Evolutionary conservation across 108 stramenopile genomes (phyloP).

Genomic region (Discostella stelligeroides): DNA sequence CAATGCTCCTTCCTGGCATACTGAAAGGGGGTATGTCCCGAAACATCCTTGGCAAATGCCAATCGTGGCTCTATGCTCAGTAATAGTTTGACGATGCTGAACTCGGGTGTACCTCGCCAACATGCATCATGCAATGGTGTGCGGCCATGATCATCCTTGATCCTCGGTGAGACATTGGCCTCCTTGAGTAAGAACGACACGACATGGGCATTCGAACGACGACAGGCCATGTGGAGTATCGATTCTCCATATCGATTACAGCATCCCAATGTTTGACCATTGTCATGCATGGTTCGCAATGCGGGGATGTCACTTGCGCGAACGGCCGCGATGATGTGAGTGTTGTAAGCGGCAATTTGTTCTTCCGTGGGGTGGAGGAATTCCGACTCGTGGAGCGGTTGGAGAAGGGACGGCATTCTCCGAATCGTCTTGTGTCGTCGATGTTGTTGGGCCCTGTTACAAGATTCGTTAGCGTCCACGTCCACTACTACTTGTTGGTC

Average conservation of each 20-base stretch:
- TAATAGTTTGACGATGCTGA: slow-evolving; percentile 56
- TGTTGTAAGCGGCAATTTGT: slow-evolving; percentile 69
- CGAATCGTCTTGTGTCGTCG: too few relatives aligned
- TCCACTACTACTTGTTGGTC: too few relatives aligned
- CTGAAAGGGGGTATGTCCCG: slow-evolving; percentile 71
- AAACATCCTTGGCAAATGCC: slow-evolving; percentile 63
- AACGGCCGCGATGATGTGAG: slow-evolving; percentile 55
- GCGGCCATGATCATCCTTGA: slow-evolving; percentile 85
- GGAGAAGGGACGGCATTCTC: too few relatives aligned
- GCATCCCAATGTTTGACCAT: slow-evolving; percentile 49
- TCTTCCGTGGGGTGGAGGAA: too few relatives aligned
- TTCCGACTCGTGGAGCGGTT: too few relatives aligned
- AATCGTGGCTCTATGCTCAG: slow-evolving; percentile 63
- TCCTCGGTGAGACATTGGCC: slow-evolving; percentile 50
- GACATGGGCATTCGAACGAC: slow-evolving; percentile 63
- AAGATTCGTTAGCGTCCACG: too few relatives aligned
- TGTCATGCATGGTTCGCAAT: slow-evolving; percentile 42
- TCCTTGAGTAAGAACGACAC: slow-evolving; percentile 68
- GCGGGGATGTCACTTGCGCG: slow-evolving; percentile 56
- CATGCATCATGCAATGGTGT: slow-evolving; percentile 90
- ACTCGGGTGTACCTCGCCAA: slow-evolving; percentile 75
- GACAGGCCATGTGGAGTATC: slow-evolving; percentile 84
- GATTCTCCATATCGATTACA: slow-evolving; percentile 89
- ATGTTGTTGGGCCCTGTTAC: too few relatives aligned
- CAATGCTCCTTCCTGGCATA: slow-evolving; percentile 75